phyloP scores from a whole-genome alignment of 2,329 filamentous ascomycete species.

The Talaromyces sp. region DNA sequence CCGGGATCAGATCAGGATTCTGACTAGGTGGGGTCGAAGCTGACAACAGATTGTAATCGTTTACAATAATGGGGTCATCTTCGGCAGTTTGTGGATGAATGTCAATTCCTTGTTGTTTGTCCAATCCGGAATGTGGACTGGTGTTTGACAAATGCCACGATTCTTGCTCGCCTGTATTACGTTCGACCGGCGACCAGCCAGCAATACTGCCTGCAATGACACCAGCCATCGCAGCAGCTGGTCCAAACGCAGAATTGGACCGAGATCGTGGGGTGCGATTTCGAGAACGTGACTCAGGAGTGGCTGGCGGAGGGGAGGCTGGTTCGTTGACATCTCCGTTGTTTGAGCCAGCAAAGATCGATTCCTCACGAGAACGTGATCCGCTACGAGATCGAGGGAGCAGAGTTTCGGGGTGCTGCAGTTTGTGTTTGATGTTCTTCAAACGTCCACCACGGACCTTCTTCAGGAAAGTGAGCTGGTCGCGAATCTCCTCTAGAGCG shows the following conservation, averaged over 20 bases:
- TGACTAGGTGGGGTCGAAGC: constrained; percentile 45
- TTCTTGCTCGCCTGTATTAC: constrained; percentile 37
- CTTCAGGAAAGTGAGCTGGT: constrained; percentile 62
- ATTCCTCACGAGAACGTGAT: constrained; percentile 41
- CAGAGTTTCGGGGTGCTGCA: constrained; percentile 54
- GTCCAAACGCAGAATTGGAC: constrained; percentile 57
- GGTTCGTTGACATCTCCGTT: constrained; percentile 45
- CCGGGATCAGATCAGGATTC: constrained; percentile 43
- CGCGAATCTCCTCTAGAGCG: constrained; percentile 59
- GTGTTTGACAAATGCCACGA: constrained; percentile 37
- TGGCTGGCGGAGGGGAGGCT: constrained; percentile 45
- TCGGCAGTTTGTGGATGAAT: constrained; percentile 46
- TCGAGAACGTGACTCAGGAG: constrained; percentile 52
- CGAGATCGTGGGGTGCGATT: constrained; percentile 50
- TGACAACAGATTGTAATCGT: constrained; percentile 30
- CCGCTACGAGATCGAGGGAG: constrained; percentile 44
- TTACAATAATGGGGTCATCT: constrained; percentile 43
- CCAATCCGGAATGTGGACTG: constrained; percentile 37
- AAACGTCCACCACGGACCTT: constrained; percentile 61
- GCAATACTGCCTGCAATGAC: constrained; percentile 63
- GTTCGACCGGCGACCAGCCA: constrained; percentile 61
- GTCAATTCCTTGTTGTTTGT: constrained; percentile 43
- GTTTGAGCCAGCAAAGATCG: constrained; percentile 52
- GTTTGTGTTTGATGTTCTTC: constrained; percentile 57
- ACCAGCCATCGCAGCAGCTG: constrained; percentile 62